Base-by-base conservation (phyloP, 176 grass and related monocot genomes). In the Oryza glaberrima region DNA sequence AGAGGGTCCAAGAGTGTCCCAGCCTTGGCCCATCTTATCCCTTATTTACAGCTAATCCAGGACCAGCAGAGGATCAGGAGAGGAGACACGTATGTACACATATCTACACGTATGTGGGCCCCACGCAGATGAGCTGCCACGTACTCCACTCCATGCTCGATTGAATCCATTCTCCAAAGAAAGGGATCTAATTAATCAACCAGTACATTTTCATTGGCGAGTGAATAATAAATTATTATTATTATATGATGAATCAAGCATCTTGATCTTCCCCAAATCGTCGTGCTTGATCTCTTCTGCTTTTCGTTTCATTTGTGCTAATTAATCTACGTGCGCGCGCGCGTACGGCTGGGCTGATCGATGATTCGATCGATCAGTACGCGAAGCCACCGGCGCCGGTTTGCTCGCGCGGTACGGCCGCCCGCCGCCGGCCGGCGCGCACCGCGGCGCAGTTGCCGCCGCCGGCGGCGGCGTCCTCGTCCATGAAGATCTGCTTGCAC, bases 401-500 rank as follows among this genome's bases (percentile, higher is more conserved):
- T 58, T 58, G 54, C 14, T 58, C 54, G 54, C 19, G 54, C 54
- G 17, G 19, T 4, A 58, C 54, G 69, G 51, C 7, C 47, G 36
- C 52, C 20, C 54, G 54, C 54, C 41, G 77, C 15, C 51, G 71
- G n/a, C 71, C 22, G 28, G 69, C 78, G 11, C 51, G 71, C 16
- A 36, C 20, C 19, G 26, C 7, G 38, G 34, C 3, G 74, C 46
- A 28, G 79, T 36, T 8, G 80, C 7, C 15, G 51, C 49, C 10
- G 41, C 9, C 51, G 51, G 14, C 35, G 35, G 35, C n/a, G 80
- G 73, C 58, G 28, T 88, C 86, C 74, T 88, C 77, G 72, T 92
- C 90, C 69, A 92, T 79, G 79, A 69, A 75, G 68, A 92, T 92
- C 78, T 92, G 90, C 74, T 60, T 36, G 90, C 79, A 34, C 78